These are phyloP conservation scores for Penstemon barbatus DNA, from an alignment of 257 asterid genomes.

Conservation along the genomic window DNA sequence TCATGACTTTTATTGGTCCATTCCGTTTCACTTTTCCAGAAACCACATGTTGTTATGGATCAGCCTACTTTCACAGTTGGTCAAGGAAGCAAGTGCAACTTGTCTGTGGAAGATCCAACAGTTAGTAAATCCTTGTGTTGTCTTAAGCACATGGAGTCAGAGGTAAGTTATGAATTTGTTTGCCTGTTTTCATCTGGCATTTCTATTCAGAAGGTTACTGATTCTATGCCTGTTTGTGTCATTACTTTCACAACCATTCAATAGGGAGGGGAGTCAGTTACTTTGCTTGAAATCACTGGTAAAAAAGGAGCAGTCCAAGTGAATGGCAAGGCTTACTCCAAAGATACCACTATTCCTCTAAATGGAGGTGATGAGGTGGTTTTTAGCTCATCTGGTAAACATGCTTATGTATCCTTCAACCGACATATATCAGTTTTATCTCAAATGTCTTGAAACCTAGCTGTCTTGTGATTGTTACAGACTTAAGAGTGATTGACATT, in stretches of 20 bases:
- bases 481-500: conserved; percentile 14
- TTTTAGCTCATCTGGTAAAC: conserved; percentile 64
- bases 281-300: conserved; percentile 79
- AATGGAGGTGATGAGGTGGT: conserved; percentile 87
- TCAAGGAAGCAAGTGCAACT: conserved; percentile 60
- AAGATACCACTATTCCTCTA: conserved; percentile 65
- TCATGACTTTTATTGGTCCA: conserved; percentile 7
- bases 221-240: conserved; percentile 25
- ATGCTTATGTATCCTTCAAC: conserved; percentile 85
- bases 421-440: conserved; percentile 14
- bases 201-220: conserved; percentile 25
- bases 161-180: conserved; percentile 48
- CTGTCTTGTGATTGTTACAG: not conserved
- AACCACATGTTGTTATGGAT: conserved; percentile 67
- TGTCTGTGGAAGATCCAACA: conserved; percentile 64
- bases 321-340: conserved; percentile 65
- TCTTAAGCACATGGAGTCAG: conserved; percentile 62
- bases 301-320: conserved; percentile 79
- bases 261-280: conserved; percentile 60
- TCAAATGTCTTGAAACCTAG: not conserved
- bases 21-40: conserved; percentile 44
- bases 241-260: conserved; percentile 8
- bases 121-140: conserved; percentile 69
- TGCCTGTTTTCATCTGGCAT: conserved; percentile 4
- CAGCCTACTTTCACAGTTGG: conserved; percentile 49